These are phyloP conservation scores for Magnaporthales sp. DNA, from an alignment of 2,329 filamentous ascomycete genomes.

Conservation along the genomic window DNA sequence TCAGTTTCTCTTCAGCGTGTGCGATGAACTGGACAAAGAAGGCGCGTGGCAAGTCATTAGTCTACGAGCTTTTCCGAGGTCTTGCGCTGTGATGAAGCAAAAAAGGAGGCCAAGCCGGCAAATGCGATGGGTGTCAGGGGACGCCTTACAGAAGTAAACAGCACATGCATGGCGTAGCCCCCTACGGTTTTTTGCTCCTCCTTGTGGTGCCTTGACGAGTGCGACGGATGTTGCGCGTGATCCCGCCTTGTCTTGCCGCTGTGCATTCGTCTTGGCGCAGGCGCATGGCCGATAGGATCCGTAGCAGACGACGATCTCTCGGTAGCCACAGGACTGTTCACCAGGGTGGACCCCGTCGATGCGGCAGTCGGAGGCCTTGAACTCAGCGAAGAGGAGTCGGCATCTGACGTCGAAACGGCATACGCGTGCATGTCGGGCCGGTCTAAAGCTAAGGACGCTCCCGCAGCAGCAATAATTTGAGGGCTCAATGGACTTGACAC, in stretches of 20 bases:
- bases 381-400: conserved; percentile 26
- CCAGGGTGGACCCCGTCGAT: conserved; percentile 9
- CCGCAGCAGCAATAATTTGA: conserved; percentile 68
- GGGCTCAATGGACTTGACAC: conserved; percentile 80
- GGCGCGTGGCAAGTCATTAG: not conserved
- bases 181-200: conserved; percentile 88
- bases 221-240: conserved; percentile 65
- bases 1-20: conserved; percentile 93
- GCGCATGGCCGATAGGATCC: conserved; percentile 31
- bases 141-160: conserved; percentile 75
- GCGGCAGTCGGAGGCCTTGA: conserved; percentile 31
- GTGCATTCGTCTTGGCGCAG: conserved; percentile 49
- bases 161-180: conserved; percentile 91
- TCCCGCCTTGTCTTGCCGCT: conserved; percentile 61
- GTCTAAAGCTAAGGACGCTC: conserved; percentile 43
- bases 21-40: conserved; percentile 59
- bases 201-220: conserved; percentile 62
- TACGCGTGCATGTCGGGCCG: conserved; percentile 41
- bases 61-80: not conserved
- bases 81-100: not conserved
- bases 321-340: conserved; percentile 17
- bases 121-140: not conserved
- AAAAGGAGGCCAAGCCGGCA: not conserved
- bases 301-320: conserved; percentile 39
- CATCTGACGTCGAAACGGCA: conserved; percentile 30